Base-by-base conservation (phyloP, 2,329 filamentous ascomycete genomes). In the Furcasterigmium sp. region DNA sequence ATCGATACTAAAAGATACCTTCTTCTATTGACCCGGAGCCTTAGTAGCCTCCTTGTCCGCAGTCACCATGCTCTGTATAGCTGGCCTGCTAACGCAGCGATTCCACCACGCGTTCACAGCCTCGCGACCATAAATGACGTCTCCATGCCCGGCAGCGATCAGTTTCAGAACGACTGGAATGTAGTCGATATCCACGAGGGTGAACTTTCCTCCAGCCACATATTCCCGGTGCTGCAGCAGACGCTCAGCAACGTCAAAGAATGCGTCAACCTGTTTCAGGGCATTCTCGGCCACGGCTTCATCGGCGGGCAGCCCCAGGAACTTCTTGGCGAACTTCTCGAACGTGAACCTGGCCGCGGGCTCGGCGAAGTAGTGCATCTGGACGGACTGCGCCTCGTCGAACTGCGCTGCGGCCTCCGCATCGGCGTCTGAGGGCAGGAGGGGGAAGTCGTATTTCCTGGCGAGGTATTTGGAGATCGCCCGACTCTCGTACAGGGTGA, bases 391-490 rank as follows among this genome's bases (percentile, higher is more conserved):
- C 9, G 68, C 68, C 52, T 72, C 65, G 45, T 72, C 66, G 47
- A 71, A 70, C 39, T 64, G 55, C 41, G 69, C 68, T 36, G 53
- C 39, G 34, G 65, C 66, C 49, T 70, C 61, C 47, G 56, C 8
- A 49, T 72, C 63, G 23, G 64, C 60, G 46, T 51, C 52, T 0
- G 55, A 17, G 11, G 68, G 69, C 19, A 72, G 53, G 41, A 72
- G 64, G 40, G 64, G 64, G 46, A 71, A 64, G n/a, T 56, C 63
- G 58, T 71, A 72, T 50, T 68, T 70, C 25, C 20, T 63, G 10
- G 67, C 56, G 45, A 73, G 62, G 53, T 70, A 69, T 54, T 66
- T 67, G 65, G 64, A 69, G 51, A 73, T 72, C 40, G 65, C 62
- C 28, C 68, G 69, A 51, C 65, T 70, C 53, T 73, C 69, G 51